Evolutionary conservation across 2,329 filamentous ascomycete genomes (phyloP).

Genomic region (Sphaceloma murrayae): DNA sequence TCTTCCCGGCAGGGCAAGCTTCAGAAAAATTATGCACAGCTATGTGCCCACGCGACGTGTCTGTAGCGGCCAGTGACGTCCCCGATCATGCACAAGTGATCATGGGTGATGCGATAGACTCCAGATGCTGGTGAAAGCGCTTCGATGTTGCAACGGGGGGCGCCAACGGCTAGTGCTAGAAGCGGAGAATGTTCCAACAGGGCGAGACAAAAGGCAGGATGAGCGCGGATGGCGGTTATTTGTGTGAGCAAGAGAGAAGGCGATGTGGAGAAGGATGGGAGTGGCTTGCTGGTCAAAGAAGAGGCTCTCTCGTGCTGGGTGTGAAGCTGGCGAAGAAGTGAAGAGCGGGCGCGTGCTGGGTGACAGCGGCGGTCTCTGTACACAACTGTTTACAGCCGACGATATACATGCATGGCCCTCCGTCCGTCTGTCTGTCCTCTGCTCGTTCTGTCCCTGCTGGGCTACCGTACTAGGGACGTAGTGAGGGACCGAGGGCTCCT

Average conservation of each 20-base stretch:
- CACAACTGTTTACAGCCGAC: neutral
- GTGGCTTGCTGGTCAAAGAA: too few species aligned
- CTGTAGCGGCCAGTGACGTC: conserved; percentile 9
- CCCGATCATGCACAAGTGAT: neutral
- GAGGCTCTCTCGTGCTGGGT: too few species aligned
- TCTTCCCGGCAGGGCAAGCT: neutral
- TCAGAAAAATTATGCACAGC: neutral
- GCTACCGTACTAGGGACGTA: too few species aligned
- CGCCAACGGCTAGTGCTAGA: conserved; percentile 10
- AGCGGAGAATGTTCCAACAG: conserved; percentile 14
- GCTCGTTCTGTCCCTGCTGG: too few species aligned
- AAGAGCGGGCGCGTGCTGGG: neutral
- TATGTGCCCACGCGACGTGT: too few species aligned
- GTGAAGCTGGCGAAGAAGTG: too few species aligned
- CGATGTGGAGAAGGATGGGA: neutral
- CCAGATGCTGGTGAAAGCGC: conserved; percentile 1
- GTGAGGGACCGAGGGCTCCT: too few species aligned
- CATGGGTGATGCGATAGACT: neutral
- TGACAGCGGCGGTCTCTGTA: neutral
- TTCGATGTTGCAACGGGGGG: conserved; percentile 10
- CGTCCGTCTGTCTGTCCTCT: too few species aligned
- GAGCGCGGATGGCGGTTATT: conserved; percentile 1
- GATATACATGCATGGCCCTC: too few species aligned
- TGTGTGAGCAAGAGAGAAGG: neutral
- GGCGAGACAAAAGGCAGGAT: conserved; percentile 12